These are phyloP conservation scores for Cerrena zonata DNA, from an alignment of 1,284 basidiomycete species.

Conservation along the genomic window DNA sequence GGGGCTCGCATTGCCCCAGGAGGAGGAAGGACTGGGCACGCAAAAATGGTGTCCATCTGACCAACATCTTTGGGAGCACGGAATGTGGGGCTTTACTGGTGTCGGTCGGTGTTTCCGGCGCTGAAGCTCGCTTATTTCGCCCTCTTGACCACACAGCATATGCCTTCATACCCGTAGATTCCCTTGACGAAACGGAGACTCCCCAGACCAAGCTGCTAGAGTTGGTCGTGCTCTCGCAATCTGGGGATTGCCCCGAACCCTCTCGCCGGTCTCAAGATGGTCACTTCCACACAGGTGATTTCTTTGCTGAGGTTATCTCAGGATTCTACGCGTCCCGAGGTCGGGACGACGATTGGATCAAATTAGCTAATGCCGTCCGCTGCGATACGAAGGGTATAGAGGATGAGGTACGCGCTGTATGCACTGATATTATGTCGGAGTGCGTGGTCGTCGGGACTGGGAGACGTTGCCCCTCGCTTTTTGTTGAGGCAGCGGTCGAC, in stretches of 20 bases:
- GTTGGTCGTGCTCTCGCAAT: conserved; percentile 56
- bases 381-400: conserved; percentile 59
- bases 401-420: conserved; percentile 55
- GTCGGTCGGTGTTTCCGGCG: conserved; percentile 44
- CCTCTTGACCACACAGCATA: conserved; percentile 51
- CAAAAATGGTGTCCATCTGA: conserved; percentile 48
- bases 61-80: conserved; percentile 68
- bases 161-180: conserved; percentile 48
- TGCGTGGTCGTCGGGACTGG: conserved; percentile 63
- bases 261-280: conserved; percentile 54
- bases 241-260: conserved; percentile 57
- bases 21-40: conserved; percentile 64
- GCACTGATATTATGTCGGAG: conserved; percentile 47
- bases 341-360: conserved; percentile 73
- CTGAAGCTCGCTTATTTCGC: conserved; percentile 33
- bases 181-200: conserved; percentile 39
- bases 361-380: conserved; percentile 62
- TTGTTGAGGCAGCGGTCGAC: conserved; percentile 49
- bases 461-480: conserved; percentile 60
- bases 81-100: conserved; percentile 64
- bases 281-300: conserved; percentile 67
- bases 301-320: conserved; percentile 54
- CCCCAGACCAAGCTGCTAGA: conserved; percentile 46
- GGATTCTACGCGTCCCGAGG: conserved; percentile 57
- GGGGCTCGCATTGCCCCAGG: conserved; percentile 54